Evolutionary conservation across 768 basidiomycete genomes (phyloP), one percentile per base, ranked within the genome.

Genomic region (Lepiota venenata): DNA sequence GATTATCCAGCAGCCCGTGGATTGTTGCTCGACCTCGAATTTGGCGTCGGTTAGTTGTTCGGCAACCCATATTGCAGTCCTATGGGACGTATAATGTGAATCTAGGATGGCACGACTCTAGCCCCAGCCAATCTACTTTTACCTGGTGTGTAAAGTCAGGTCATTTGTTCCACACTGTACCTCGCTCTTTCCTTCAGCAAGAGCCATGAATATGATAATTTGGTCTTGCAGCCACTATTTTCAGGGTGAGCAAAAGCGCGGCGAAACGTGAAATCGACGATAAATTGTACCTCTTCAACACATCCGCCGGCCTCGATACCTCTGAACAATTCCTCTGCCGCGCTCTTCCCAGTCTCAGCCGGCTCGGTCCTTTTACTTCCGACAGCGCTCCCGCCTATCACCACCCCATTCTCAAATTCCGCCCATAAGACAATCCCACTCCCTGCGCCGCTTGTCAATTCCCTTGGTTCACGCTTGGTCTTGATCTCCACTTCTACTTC

Each of bases 361-460:
- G 82, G 75, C 12, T 73, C 61, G 47, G 71, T 67, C 14, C 75
- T 74, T 58, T 81, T 84, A 25, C 66, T 68, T 12, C 87, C 84
- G 25, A 88, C 73, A 1, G 86, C 83, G 56, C 84, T 85, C 2
- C 87, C 88, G 1, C 82, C 87, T 16, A 91, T 72, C 27, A 84
- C 64, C 43, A 87, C 87, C 1, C 87, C 88, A 12, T 73, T 74
- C 36, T 80, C 80, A 20, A 88, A 79, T 67, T 88, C 84, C 0
- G 88, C 89, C 85, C 87, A 88, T 12, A 91, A 66, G 2, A 88
- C 73, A 51, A 91, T 82, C 0, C 89, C 88, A 36, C 84, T 85
- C 1, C 89, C 88, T 3, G 75, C 78, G 0, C 87, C 88, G n/a
- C 71, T 71, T 1, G 75, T 71, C 42, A 76, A 66, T 12, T 69